Base-by-base conservation (phyloP, 73 alveolate species). In the Tetrahymena thermophila region DNA sequence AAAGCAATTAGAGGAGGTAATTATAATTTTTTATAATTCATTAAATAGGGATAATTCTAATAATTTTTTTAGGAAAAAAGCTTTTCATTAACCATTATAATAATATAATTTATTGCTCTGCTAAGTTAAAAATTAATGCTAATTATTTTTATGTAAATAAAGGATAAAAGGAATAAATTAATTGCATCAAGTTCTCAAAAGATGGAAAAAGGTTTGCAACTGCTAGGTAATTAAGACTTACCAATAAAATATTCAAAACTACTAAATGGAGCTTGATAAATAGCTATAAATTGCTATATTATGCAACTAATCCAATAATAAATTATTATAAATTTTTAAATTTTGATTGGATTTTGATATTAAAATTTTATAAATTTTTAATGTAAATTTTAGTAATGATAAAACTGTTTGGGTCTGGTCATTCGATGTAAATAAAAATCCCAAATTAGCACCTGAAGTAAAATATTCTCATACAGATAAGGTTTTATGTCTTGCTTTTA, bases 391-490 rank as follows among this genome's bases (percentile, higher is more conserved):
- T 10, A 89, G 97, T 55, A 57, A 57, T 35, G 97, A 95, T 55
- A 95, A 95, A 56, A 85, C 94, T 50, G 97, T 95, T 23, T 55
- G 93, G 44, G 94, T 95, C 1, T 95, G 97, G 97, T 35, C 85
- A 35, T 95, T 43, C 25, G 84, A 95, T 94, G 34, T 42, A 13
- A 35, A 43, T 40, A 94, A 93, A 94, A 85, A 83, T 10, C 94
- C 85, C 10, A 44, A 44, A 35, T 85, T 95, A 43, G 95, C 93
- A 37, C 94, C 97, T 25, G 97, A 95, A 35, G 94, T 85, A 31
- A 85, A 56, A 31, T 95, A 85, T 93, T 85, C 94, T 43, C 94
- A 95, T 21, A 35, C 95, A 14, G 97, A 95, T 34, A 56, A 94
- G 35, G 93, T 95, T 34, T 89, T 50, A 7, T 85, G 95, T 50